phyloP scores from a whole-genome alignment of 805 yeast genomes.

The Suhomyces vadensis region DNA sequence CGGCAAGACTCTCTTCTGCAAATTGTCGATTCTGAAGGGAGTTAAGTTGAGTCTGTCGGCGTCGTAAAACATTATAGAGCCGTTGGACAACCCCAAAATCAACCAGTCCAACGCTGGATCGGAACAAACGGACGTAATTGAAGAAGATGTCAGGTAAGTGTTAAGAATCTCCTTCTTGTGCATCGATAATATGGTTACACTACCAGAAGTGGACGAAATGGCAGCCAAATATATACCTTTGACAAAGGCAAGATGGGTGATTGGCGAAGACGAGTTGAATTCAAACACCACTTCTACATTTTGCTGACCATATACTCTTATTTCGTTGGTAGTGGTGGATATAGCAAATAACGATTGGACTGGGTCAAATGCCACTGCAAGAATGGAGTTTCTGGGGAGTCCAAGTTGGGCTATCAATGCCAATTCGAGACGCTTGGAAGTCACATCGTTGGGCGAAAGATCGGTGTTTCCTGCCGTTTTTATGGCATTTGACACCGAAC shows the following conservation, averaged over 20 bases:
- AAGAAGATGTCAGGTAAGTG: slow-evolving; percentile 61
- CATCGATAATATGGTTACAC: slow-evolving; percentile 69
- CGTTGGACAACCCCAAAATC: slow-evolving; percentile 76
- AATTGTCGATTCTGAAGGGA: slow-evolving; percentile 64
- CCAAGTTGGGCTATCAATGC: slow-evolving; percentile 36
- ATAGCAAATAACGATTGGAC: slow-evolving; percentile 84
- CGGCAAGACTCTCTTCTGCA: slow-evolving; percentile 63
- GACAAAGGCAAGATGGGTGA: slow-evolving; percentile 62
- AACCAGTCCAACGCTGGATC: slow-evolving; percentile 93
- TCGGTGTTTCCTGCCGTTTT: slow-evolving; percentile 31
- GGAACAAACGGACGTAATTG: slow-evolving; percentile 65
- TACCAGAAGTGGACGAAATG: slow-evolving; percentile 56
- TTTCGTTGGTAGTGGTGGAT: slow-evolving; percentile 66
- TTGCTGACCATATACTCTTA: slow-evolving; percentile 82
- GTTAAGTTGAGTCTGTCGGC: slow-evolving; percentile 75
- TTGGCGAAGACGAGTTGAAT: slow-evolving; percentile 49
- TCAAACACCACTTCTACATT: slow-evolving; percentile 71
- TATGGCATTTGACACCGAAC: slow-evolving; percentile 42
- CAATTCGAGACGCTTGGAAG: slow-evolving; percentile 30
- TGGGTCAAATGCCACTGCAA: slow-evolving; percentile 79
- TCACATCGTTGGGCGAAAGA: slow-evolving; percentile 35
- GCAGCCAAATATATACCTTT: slow-evolving; percentile 82
- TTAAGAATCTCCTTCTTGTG: slow-evolving; percentile 61
- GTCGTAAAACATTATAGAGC: slow-evolving; percentile 70
- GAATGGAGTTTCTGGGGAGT: slow-evolving; percentile 56